Percentiles rank a stretch among this genome's conserved stretches.
Conservation (phyloP, 106 monocot genomes). For the Dendrobium huoshanense region DNA sequence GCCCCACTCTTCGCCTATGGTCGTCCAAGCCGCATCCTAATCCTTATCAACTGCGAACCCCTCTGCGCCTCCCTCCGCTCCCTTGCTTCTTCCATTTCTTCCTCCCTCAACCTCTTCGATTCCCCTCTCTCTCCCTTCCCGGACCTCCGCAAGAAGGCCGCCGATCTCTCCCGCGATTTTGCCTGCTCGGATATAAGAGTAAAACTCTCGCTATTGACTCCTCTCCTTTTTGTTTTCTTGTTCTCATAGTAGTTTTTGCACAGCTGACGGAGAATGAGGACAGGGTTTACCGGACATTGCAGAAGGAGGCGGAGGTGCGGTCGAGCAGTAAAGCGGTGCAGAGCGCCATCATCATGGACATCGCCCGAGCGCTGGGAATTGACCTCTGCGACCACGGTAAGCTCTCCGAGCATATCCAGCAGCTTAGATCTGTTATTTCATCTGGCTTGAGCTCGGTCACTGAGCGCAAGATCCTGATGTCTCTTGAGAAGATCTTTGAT, state of each 20-base stretch:
- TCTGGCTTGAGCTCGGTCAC: constrained; percentile 13
- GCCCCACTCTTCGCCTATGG: constrained; percentile 14
- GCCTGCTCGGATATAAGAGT: constrained; percentile 24
- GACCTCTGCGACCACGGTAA: constrained; percentile 16
- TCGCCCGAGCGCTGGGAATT: constrained; percentile 35
- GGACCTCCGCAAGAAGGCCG: constrained; percentile 35
- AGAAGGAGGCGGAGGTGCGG: constrained; percentile 33
- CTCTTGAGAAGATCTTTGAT: constrained; percentile 39
- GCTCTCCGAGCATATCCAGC: constrained; percentile 30
- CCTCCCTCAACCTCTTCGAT: constrained; percentile 40
- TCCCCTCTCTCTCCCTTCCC: constrained; percentile 15
- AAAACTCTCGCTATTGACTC: not conserved
- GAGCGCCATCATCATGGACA: constrained; percentile 52
- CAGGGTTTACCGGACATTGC: constrained; percentile 37
- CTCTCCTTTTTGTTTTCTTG: not conserved
- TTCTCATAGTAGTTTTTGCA: not conserved
- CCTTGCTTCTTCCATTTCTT: constrained; percentile 12
- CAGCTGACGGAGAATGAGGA: constrained; percentile 42
- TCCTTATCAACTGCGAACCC: constrained; percentile 32
- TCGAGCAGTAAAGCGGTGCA: constrained; percentile 34
- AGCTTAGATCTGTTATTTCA: constrained; percentile 20
- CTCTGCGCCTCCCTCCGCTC: constrained; percentile 23
- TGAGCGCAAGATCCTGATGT: constrained; percentile 40
- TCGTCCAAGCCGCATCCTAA: constrained; percentile 18
- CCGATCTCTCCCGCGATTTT: constrained; percentile 35